Evolutionary conservation across 495 filamentous ascomycete species (phyloP).

Genomic region (Aspergillus asperescens): DNA sequence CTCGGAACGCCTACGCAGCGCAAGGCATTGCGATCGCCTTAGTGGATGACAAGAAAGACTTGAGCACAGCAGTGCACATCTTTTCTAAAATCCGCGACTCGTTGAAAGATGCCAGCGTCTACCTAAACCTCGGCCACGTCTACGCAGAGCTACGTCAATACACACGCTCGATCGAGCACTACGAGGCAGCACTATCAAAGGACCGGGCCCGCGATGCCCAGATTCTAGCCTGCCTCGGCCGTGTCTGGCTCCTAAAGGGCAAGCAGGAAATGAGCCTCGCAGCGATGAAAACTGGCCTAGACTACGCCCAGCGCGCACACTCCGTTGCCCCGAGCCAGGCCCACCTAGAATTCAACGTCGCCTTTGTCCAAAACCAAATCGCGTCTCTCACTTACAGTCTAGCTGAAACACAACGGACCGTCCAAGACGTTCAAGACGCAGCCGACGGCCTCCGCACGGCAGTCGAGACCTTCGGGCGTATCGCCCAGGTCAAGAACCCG

Average conservation of each 20-base stretch:
- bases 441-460: conserved; percentile 82
- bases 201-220: conserved; percentile 72
- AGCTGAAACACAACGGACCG: conserved; percentile 65
- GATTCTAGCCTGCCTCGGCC: conserved; percentile 84
- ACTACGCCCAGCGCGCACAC: conserved; percentile 81
- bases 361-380: conserved; percentile 92
- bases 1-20: conserved; percentile 90
- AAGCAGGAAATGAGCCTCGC: conserved; percentile 71
- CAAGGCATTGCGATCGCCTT: conserved; percentile 93
- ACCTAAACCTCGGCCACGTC: conserved; percentile 87
- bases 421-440: conserved; percentile 73
- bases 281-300: conserved; percentile 81
- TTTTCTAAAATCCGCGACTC: conserved; percentile 86
- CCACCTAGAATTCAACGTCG: conserved; percentile 95
- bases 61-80: conserved; percentile 71
- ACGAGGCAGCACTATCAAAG: conserved; percentile 82
- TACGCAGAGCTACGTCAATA: conserved; percentile 86
- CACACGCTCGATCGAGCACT: conserved; percentile 81
- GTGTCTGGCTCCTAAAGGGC: conserved; percentile 86
- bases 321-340: conserved; percentile 73
- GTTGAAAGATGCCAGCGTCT: conserved; percentile 77
- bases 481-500: conserved; percentile 75
- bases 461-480: conserved; percentile 72
- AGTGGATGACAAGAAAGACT: conserved; percentile 87
- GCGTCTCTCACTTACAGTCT: conserved; percentile 74